These are phyloP conservation scores for Kurtzmaniella quercitrusa DNA, from an alignment of 1,139 yeast genomes.

Conservation along the genomic window DNA sequence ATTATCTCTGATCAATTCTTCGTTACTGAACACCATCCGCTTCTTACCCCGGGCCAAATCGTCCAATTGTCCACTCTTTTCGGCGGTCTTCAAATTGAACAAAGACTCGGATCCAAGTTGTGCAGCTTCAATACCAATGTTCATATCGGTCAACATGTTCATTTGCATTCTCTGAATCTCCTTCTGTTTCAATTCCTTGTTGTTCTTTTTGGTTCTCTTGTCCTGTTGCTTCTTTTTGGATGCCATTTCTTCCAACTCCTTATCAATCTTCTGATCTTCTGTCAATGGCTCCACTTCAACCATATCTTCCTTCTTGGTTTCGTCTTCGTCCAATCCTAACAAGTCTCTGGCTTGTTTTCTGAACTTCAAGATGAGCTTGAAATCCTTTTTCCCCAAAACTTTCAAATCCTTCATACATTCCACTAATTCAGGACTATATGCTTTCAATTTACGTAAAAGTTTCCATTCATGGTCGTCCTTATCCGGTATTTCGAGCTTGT, in stretches of 20 bases:
- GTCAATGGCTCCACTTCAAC: slow-evolving; percentile 68
- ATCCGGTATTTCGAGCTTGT: slow-evolving; percentile 51
- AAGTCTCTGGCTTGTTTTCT: slow-evolving; percentile 80
- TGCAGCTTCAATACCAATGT: slow-evolving; percentile 93
- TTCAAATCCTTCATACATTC: slow-evolving; percentile 88
- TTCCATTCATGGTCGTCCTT: slow-evolving; percentile 70
- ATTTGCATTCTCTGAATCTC: slow-evolving; percentile 90
- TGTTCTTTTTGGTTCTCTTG: slow-evolving; percentile 77
- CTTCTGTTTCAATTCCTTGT: slow-evolving; percentile 80
- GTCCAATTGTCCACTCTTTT: slow-evolving; percentile 76
- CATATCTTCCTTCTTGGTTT: slow-evolving; percentile 35
- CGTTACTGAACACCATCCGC: slow-evolving; percentile 64
- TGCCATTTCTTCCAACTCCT: slow-evolving; percentile 70
- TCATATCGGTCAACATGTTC: slow-evolving; percentile 92
- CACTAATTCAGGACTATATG: slow-evolving; percentile 71
- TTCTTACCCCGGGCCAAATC: slow-evolving; percentile 77
- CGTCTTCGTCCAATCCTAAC: slow-evolving; percentile 61
- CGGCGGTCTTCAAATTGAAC: slow-evolving; percentile 78
- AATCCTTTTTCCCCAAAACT: slow-evolving; percentile 91
- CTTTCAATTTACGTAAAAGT: slow-evolving; percentile 62
- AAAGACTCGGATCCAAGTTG: slow-evolving; percentile 72
- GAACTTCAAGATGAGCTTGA: slow-evolving; percentile 79
- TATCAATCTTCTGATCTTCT: slow-evolving; percentile 87
- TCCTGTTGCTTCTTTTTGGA: slow-evolving; percentile 65
- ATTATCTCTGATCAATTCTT: slow-evolving; percentile 49